Conservation (phyloP, 2,329 filamentous ascomycete species). For the Ploettnerulaceae sp. region DNA sequence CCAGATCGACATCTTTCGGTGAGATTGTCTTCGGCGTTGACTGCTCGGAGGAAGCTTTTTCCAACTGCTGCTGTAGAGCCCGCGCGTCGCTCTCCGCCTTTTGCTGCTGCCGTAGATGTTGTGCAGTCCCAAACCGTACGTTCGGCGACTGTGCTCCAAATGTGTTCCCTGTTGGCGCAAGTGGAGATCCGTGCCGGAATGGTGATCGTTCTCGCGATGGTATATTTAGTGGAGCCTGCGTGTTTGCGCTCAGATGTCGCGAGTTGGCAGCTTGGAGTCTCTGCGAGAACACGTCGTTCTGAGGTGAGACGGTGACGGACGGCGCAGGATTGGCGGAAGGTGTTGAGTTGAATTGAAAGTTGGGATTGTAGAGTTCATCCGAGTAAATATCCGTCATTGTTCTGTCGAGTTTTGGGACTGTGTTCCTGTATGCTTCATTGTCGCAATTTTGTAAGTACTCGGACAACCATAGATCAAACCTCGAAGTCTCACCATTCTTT, state of each 20-base stretch:
- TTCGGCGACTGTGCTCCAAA: slow-evolving; percentile 34
- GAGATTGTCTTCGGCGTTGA: slow-evolving; percentile 81
- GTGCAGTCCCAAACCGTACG: slow-evolving; percentile 48
- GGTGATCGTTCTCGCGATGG: slow-evolving; percentile 68
- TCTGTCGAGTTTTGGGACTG: slow-evolving; percentile 71
- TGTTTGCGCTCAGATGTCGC: slow-evolving; percentile 60
- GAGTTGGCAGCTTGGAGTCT: slow-evolving; percentile 74
- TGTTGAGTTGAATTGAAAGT: slow-evolving; percentile 54
- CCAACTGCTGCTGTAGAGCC: slow-evolving; percentile 38
- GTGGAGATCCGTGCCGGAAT: slow-evolving; percentile 67
- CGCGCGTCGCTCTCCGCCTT: slow-evolving; percentile 55
- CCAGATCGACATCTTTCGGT: slow-evolving; percentile 83
- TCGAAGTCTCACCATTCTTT: slow-evolving; percentile 49
- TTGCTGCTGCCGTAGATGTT: slow-evolving; percentile 55
- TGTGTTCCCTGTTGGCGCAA: slow-evolving; percentile 42
- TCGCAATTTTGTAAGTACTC: slow-evolving; percentile 60
- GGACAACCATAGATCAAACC: slow-evolving; percentile 46
- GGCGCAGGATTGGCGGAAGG: slow-evolving; percentile 44
- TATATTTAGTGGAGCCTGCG: slow-evolving; percentile 41
- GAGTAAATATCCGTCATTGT: slow-evolving; percentile 82
- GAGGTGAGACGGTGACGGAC: slow-evolving; percentile 43
- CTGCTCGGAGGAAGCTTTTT: slow-evolving; percentile 34
- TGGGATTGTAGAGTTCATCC: slow-evolving; percentile 79
- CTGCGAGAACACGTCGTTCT: slow-evolving; percentile 64
- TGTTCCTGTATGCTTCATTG: slow-evolving; percentile 47